A percentile compares a stretch with the other conserved stretches of the same genome.
phyloP scores from a whole-genome alignment of 441 rosid genomes.

The Croton laevigatus region DNA sequence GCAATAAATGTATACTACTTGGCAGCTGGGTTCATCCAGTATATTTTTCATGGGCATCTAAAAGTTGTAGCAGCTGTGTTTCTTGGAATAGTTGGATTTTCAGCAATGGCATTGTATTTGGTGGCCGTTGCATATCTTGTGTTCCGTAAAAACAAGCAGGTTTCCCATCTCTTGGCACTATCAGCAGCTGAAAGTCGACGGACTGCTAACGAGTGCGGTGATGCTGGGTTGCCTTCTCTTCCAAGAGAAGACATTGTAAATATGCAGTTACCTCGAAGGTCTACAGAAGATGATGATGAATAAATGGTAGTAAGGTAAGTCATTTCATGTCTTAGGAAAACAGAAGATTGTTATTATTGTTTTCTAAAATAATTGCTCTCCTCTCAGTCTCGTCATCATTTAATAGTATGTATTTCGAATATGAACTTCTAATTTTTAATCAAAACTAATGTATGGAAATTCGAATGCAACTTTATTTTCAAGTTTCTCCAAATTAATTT shows the following conservation, averaged over 20 bases:
- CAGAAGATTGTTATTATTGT: not conserved
- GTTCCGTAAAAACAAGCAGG: conserved; percentile 53
- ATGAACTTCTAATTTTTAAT: too few relatives aligned
- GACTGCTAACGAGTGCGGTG: conserved; percentile 24
- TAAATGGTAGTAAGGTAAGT: not conserved
- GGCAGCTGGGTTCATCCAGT: conserved; percentile 50
- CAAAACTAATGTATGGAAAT: too few relatives aligned
- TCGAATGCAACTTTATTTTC: too few relatives aligned
- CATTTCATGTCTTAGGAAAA: conserved; percentile 2
- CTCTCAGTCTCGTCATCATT: too few relatives aligned
- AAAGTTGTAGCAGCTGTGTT: conserved; percentile 46
- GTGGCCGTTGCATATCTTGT: conserved; percentile 70
- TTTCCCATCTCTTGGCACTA: conserved; percentile 42
- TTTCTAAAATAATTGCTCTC: too few relatives aligned
- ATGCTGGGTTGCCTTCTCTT: conserved; percentile 27
- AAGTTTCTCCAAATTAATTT: too few relatives aligned
- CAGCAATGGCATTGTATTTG: conserved; percentile 61
- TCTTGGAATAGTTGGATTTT: conserved; percentile 68
- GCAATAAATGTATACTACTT: conserved; percentile 78
- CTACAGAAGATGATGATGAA: conserved; percentile 27
- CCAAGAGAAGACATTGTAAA: conserved; percentile 66
- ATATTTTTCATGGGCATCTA: conserved; percentile 54
- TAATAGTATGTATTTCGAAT: too few relatives aligned
- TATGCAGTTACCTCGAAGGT: conserved; percentile 66
- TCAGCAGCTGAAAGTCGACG: conserved; percentile 37